Conservation (phyloP, 306 rosid species). For the Leucaena leucocephala region DNA sequence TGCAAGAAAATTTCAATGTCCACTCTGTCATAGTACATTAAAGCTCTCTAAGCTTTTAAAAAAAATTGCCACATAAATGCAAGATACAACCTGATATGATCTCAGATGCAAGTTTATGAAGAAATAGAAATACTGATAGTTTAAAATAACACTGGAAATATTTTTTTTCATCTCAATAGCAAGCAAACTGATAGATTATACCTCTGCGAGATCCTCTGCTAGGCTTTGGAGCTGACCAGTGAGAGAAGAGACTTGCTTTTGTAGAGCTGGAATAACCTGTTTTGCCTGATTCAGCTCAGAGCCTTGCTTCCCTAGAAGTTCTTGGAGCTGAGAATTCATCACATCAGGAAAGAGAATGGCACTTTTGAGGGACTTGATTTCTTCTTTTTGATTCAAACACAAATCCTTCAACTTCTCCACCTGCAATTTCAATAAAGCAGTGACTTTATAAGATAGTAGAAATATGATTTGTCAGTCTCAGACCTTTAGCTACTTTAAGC, state of each 20-base stretch:
- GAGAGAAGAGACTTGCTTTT: constrained; percentile 89
- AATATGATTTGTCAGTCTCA: too few species aligned
- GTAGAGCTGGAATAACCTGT: constrained; percentile 86
- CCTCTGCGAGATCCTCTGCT: constrained; percentile 96
- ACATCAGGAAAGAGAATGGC: constrained; percentile 86
- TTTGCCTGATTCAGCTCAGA: constrained; percentile 89
- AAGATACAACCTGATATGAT: not conserved
- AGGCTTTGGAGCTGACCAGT: constrained; percentile 95
- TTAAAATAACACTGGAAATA: not conserved
- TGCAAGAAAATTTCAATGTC: not conserved
- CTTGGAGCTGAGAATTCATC: constrained; percentile 79
- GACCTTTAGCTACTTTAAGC: too few species aligned
- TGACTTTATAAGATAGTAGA: not conserved
- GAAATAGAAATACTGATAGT: not conserved
- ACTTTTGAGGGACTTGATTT: constrained; percentile 79
- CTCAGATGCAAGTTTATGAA: not conserved
- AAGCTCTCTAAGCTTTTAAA: not conserved
- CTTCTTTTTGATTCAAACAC: constrained; percentile 95
- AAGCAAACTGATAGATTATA: constrained; percentile 22
- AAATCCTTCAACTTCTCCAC: constrained; percentile 93
- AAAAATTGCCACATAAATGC: not conserved
- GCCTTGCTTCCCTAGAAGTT: constrained; percentile 75
- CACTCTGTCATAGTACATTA: not conserved
- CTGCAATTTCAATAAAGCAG: constrained; percentile 46
- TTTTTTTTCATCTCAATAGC: not conserved